Conservation (phyloP, 495 filamentous ascomycete genomes). For the Podospora pseudopauciseta region DNA sequence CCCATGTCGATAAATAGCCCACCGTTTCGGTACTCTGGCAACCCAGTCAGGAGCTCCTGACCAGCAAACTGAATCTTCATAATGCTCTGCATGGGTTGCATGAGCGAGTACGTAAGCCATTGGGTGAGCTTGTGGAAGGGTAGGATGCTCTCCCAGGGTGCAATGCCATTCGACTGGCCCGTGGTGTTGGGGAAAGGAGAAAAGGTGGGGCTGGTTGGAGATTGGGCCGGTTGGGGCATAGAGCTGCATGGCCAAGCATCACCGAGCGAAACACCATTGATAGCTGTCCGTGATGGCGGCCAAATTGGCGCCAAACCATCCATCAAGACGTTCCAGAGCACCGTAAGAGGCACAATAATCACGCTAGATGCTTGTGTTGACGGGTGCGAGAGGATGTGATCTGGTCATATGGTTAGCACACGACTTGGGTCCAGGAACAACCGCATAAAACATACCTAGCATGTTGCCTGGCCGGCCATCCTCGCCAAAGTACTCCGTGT, state of each 20-base stretch:
- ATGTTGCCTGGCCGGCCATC: constrained; percentile 89
- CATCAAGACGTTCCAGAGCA: constrained; percentile 86
- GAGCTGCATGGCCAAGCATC: constrained; percentile 91
- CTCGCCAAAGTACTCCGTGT: constrained; percentile 79
- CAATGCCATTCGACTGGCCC: constrained; percentile 40
- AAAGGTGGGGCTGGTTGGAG: constrained; percentile 39
- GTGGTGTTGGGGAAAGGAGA: constrained; percentile 46
- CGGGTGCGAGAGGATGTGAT: constrained; percentile 89
- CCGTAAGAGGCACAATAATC: constrained; percentile 85
- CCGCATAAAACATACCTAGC: constrained; percentile 61
- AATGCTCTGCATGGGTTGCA: constrained; percentile 79
- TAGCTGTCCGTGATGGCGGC: constrained; percentile 81
- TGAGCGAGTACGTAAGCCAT: constrained; percentile 80
- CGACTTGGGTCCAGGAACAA: neutral
- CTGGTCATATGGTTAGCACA: constrained; percentile 42
- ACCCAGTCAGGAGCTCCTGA: constrained; percentile 70
- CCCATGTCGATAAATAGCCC: constrained; percentile 81
- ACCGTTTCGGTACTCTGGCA: constrained; percentile 87
- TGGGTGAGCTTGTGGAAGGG: constrained; percentile 84
- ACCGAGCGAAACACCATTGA: constrained; percentile 84
- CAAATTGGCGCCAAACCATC: constrained; percentile 83
- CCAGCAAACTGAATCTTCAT: constrained; percentile 75
- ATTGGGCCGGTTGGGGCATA: constrained; percentile 68
- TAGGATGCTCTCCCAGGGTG: constrained; percentile 88
- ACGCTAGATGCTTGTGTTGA: constrained; percentile 81